Percentiles rank a stretch among this genome's conserved stretches.
Evolutionary conservation across 768 basidiomycete species (phyloP).

Genomic region (Sporobolomyces phaffii): DNA sequence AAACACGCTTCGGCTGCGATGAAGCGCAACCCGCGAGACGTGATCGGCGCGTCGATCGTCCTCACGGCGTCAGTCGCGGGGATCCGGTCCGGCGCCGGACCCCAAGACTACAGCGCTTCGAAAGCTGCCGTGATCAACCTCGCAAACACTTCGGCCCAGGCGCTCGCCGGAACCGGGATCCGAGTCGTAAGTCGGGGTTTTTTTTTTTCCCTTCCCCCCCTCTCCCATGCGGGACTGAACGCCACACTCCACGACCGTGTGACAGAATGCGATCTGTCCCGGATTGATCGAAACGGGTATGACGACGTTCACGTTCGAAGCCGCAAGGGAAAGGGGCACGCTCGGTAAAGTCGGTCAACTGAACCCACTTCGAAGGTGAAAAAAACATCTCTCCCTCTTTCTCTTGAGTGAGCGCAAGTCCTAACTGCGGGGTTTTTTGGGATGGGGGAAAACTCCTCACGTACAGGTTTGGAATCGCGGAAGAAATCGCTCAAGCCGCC

Average conservation of each 20-base stretch:
- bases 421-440: no score
- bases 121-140: slow-evolving; percentile 70
- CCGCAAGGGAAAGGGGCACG: slow-evolving; percentile 69
- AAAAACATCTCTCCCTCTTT: no score
- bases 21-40: slow-evolving; percentile 59
- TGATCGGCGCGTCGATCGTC: slow-evolving; percentile 77
- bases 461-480: slow-evolving; percentile 27
- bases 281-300: slow-evolving; percentile 91
- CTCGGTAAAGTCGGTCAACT: slow-evolving; percentile 70
- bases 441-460: no score
- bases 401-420: no score
- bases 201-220: background rate
- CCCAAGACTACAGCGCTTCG: slow-evolving; percentile 57
- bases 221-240: background rate
- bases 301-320: slow-evolving; percentile 70
- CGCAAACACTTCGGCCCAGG: slow-evolving; percentile 72
- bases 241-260: no score
- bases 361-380: slow-evolving; percentile 68
- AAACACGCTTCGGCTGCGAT: slow-evolving; percentile 81
- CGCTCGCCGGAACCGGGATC: slow-evolving; percentile 72
- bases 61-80: slow-evolving; percentile 81
- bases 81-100: slow-evolving; percentile 71
- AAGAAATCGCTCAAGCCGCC: slow-evolving; percentile 80
- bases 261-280: slow-evolving; percentile 63
- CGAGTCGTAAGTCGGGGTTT: slow-evolving; percentile 60